Percentiles rank a stretch among this genome's conserved stretches.
These are phyloP conservation scores for Candida tammaniensis DNA, from an alignment of 805 yeast genomes.

Conservation along the genomic window DNA sequence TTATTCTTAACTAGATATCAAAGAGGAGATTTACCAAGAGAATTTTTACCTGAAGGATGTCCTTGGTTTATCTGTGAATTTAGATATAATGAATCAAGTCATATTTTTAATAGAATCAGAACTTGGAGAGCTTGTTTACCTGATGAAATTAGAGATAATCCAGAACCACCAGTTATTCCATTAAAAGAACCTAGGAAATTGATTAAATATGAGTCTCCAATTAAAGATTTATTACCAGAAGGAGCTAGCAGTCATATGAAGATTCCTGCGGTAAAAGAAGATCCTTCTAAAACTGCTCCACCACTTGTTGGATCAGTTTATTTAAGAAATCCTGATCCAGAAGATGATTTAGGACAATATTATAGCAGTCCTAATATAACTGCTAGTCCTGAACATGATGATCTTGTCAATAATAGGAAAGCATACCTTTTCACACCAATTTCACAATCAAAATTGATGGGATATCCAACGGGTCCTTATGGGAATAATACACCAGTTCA, in stretches of 20 bases:
- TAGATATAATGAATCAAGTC: constrained; percentile 88
- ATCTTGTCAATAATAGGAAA: constrained; percentile 29
- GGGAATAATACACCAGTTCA: constrained; percentile 3
- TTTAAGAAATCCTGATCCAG: constrained; percentile 66
- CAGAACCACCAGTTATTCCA: constrained; percentile 73
- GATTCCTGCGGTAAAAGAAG: constrained; percentile 78
- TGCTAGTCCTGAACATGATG: constrained; percentile 39
- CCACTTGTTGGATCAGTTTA: constrained; percentile 94
- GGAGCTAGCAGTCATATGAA: constrained; percentile 72
- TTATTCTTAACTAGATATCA: constrained; percentile 92
- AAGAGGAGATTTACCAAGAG: constrained; percentile 83
- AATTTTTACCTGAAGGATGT: constrained; percentile 62
- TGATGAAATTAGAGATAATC: constrained; percentile 85
- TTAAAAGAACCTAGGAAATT: constrained; percentile 63
- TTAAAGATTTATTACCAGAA: constrained; percentile 71
- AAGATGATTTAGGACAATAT: constrained; percentile 82
- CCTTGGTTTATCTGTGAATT: constrained; percentile 92
- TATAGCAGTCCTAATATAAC: constrained; percentile 39
- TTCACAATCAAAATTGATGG: constrained; percentile 33
- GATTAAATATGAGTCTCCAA: constrained; percentile 80
- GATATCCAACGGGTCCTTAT: constrained; percentile 5
- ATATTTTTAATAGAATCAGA: constrained; percentile 88
- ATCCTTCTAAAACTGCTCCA: constrained; percentile 78
- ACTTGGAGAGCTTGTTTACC: constrained; percentile 99
- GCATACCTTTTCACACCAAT: constrained; percentile 45